Percentiles rank a stretch among this genome's conserved stretches.
Evolutionary conservation across 805 yeast genomes (phyloP).

Genomic region (Helenozyma rhizophorensis): DNA sequence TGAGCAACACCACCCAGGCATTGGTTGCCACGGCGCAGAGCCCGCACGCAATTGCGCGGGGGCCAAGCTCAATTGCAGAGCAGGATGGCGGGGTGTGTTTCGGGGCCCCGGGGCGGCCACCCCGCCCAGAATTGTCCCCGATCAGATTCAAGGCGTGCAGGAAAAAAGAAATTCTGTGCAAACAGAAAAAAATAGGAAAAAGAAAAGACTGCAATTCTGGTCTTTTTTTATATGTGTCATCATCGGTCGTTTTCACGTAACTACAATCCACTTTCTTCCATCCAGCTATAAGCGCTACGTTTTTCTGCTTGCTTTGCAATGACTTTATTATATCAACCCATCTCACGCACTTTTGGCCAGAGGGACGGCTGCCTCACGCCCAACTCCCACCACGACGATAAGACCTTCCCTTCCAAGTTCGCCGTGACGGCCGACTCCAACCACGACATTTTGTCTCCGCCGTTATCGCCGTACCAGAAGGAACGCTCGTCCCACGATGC

Average conservation of each 20-base stretch:
- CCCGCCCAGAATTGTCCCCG: too few species aligned
- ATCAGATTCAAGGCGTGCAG: too few species aligned
- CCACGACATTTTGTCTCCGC: constrained; percentile 25
- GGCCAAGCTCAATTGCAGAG: too few species aligned
- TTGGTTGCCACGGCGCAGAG: too few species aligned
- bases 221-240: constrained; percentile 7
- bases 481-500: constrained; percentile 9
- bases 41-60: too few species aligned
- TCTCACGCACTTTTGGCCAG: constrained; percentile 23
- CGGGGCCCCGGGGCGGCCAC: too few species aligned
- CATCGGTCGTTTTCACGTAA: constrained; percentile 1
- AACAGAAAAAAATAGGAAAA: constrained; percentile 5
- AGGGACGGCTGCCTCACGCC: constrained; percentile 34
- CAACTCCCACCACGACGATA: constrained; percentile 14
- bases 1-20: too few species aligned
- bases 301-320: constrained; percentile 5
- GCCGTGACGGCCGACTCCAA: constrained; percentile 5
- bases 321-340: constrained; percentile 32
- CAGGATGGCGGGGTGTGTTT: too few species aligned
- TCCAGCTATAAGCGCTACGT: too few species aligned
- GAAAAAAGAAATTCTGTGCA: constrained; percentile 14
- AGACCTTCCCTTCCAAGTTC: not conserved
- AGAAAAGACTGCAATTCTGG: constrained; percentile 10
- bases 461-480: constrained; percentile 21
- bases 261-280: not conserved